These are phyloP conservation scores for Skeletonema tropicum DNA, from an alignment of 108 stramenopile species.

Conservation along the genomic window DNA sequence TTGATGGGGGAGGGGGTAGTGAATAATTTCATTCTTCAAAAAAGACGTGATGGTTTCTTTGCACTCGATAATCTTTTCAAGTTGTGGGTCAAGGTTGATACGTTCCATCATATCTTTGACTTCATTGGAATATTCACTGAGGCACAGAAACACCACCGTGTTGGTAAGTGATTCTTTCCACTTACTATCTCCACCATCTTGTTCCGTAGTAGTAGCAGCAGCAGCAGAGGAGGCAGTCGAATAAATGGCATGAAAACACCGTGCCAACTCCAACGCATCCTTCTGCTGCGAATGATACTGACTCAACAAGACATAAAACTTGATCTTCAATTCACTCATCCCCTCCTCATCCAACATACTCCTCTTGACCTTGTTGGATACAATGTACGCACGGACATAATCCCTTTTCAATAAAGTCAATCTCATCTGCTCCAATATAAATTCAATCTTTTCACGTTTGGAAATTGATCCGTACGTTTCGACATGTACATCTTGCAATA, in stretches of 20 bases:
- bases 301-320: slow-evolving; percentile 90
- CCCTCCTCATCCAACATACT: slow-evolving; percentile 89
- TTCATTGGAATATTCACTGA: slow-evolving; percentile 84
- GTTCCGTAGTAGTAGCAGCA: neutral
- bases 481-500: slow-evolving; percentile 97
- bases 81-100: slow-evolving; percentile 68
- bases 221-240: slow-evolving; percentile 47
- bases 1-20: slow-evolving; percentile 85
- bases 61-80: slow-evolving; percentile 72
- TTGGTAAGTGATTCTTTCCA: slow-evolving; percentile 86
- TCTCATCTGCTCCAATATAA: slow-evolving; percentile 98
- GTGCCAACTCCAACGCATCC: slow-evolving; percentile 91
- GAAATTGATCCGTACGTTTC: slow-evolving; percentile 98
- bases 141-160: slow-evolving; percentile 89
- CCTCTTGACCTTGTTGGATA: slow-evolving; percentile 93
- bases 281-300: slow-evolving; percentile 91
- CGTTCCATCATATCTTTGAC: slow-evolving; percentile 93
- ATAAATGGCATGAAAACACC: slow-evolving; percentile 93
- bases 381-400: slow-evolving; percentile 94
- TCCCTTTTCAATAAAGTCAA: slow-evolving; percentile 93
- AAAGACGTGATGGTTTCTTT: slow-evolving; percentile 63
- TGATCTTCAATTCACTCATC: slow-evolving; percentile 90
- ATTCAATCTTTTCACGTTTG: slow-evolving; percentile 98
- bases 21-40: slow-evolving; percentile 91
- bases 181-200: slow-evolving; percentile 26